These are phyloP conservation scores for Russula sp. DNA, from an alignment of 768 basidiomycete genomes.

Conservation along the genomic window DNA sequence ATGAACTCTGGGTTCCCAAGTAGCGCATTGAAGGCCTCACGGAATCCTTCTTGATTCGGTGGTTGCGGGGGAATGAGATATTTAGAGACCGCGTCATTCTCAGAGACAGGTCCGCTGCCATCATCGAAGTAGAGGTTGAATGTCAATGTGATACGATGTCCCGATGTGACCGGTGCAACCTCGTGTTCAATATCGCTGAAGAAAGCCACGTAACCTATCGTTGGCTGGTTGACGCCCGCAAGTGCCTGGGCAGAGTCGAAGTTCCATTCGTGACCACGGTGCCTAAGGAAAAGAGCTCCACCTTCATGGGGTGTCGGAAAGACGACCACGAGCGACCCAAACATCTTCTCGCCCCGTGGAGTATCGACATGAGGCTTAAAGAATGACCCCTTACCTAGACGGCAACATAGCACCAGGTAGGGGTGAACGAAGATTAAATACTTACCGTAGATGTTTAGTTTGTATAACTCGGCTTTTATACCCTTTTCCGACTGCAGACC, in stretches of 20 bases:
- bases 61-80: too few species aligned
- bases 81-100: neutral
- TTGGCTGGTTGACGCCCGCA: too few species aligned
- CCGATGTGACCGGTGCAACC: conserved; percentile 17
- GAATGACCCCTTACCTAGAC: conserved; percentile 1
- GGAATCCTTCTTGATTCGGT: conserved; percentile 20
- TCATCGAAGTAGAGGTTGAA: conserved; percentile 42
- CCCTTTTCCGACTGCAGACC: neutral
- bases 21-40: neutral
- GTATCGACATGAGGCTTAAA: conserved; percentile 11
- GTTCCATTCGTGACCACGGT: too few species aligned
- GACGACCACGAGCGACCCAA: too few species aligned
- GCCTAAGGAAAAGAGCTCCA: conserved; percentile 40
- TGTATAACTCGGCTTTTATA: neutral
- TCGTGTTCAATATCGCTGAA: too few species aligned
- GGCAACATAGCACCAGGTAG: neutral
- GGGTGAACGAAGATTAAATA: neutral
- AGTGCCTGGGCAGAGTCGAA: too few species aligned
- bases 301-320: conserved; percentile 42
- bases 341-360: too few species aligned
- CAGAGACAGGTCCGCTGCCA: neutral
- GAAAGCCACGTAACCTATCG: conserved; percentile 18
- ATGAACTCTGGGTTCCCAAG: neutral
- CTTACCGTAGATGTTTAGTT: conserved; percentile 6
- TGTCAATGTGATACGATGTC: conserved; percentile 43